A percentile compares a stretch with the other conserved stretches of the same genome.
These are phyloP conservation scores for Cystobasidium pallidum DNA, from an alignment of 1,284 basidiomycete species.

Conservation along the genomic window DNA sequence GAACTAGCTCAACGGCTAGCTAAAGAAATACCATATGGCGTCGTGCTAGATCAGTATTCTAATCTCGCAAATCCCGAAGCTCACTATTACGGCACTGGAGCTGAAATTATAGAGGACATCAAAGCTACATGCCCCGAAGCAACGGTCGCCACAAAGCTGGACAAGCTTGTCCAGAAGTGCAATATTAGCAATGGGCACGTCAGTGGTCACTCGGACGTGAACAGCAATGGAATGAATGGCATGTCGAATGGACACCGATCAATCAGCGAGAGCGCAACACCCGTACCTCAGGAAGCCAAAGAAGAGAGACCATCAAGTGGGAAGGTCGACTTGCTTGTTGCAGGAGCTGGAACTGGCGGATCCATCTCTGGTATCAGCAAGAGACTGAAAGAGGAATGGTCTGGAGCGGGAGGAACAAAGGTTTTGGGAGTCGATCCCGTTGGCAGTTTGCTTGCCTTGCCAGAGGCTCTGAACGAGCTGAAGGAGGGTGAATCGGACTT, in stretches of 20 bases:
- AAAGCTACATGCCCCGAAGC: constrained; percentile 48
- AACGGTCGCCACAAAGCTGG: constrained; percentile 15
- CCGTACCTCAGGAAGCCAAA: constrained; percentile 13
- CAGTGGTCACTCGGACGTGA: not conserved
- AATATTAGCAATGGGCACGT: constrained; percentile 17
- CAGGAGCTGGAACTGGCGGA: constrained; percentile 91
- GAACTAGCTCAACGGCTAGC: constrained; percentile 79
- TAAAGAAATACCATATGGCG: constrained; percentile 75
- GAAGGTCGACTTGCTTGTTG: constrained; percentile 82
- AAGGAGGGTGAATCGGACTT: constrained; percentile 63
- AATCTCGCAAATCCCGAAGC: constrained; percentile 80
- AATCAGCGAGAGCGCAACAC: not conserved
- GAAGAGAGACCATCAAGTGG: constrained; percentile 56
- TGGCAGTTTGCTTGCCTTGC: constrained; percentile 82
- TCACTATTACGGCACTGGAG: constrained; percentile 82
- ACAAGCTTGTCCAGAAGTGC: constrained; percentile 15
- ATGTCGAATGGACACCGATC: constrained; percentile 7
- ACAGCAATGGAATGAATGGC: constrained; percentile 11
- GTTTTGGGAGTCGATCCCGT: constrained; percentile 92
- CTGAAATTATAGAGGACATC: constrained; percentile 73
- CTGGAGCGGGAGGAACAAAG: constrained; percentile 63
- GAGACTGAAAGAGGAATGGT: constrained; percentile 69
- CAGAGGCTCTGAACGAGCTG: constrained; percentile 66
- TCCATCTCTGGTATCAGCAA: constrained; percentile 85
- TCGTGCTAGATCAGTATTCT: constrained; percentile 83